phyloP scores from a whole-genome alignment of 2,329 filamentous ascomycete genomes.

The Alternaria ventricosa region DNA sequence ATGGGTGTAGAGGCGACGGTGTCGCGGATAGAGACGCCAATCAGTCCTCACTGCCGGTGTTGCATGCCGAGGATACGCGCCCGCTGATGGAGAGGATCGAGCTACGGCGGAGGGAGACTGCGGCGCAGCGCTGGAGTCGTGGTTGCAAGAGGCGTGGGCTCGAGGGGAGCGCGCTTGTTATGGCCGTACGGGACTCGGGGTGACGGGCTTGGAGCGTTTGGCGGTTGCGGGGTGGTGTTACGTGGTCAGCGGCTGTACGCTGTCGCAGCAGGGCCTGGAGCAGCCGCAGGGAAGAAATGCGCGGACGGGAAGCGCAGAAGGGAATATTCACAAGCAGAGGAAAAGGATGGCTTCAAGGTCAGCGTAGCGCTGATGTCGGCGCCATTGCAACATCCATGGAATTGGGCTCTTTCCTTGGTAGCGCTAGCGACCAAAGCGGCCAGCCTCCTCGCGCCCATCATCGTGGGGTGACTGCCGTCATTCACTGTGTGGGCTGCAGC shows the following conservation, averaged over 20 bases:
- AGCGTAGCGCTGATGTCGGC: slow-evolving; percentile 14
- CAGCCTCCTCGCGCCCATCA: slow-evolving; percentile 5
- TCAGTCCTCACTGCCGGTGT: slow-evolving; percentile 35
- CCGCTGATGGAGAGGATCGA: neutral
- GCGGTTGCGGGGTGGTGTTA: slow-evolving; percentile 18
- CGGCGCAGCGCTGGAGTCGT: neutral
- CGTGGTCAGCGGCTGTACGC: slow-evolving; percentile 11
- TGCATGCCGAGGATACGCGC: slow-evolving; percentile 45
- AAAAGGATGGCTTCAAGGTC: slow-evolving; percentile 12
- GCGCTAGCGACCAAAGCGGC: slow-evolving; percentile 11
- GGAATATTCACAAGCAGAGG: slow-evolving; percentile 1
- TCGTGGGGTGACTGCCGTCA: neutral
- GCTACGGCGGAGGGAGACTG: neutral
- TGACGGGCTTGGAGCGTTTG: slow-evolving; percentile 12
- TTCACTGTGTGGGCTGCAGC: neutral
- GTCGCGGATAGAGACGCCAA: slow-evolving; percentile 46
- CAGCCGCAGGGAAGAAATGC: neutral
- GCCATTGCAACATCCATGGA: slow-evolving; percentile 15
- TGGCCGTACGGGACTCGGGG: slow-evolving; percentile 5
- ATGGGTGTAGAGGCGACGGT: slow-evolving; percentile 20
- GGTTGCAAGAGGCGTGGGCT: neutral
- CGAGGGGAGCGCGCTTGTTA: neutral
- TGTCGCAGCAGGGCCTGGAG: neutral
- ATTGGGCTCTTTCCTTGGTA: slow-evolving; percentile 14
- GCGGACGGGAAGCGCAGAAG: neutral